Evolutionary conservation across 2,329 filamentous ascomycete species (phyloP).

Genomic region (Paecilomyces sp.): DNA sequence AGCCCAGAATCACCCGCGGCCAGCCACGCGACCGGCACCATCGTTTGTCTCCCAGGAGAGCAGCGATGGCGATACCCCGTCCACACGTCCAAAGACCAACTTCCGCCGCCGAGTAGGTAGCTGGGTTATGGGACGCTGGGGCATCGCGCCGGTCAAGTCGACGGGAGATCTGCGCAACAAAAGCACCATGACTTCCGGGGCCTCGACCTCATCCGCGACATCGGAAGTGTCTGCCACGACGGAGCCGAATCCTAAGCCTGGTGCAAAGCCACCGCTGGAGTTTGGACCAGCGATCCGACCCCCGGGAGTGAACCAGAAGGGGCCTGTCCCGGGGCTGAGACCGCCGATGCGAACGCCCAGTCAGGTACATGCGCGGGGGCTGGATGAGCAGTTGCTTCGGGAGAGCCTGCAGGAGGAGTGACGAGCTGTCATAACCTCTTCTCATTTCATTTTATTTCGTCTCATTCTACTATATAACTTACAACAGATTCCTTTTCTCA

Average conservation of each 20-base stretch:
- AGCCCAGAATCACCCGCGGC: conserved; percentile 15
- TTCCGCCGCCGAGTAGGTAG: conserved; percentile 54
- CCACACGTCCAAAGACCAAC: conserved; percentile 19
- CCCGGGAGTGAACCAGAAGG: conserved; percentile 72
- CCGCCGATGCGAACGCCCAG: conserved; percentile 48
- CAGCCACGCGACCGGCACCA: conserved; percentile 16
- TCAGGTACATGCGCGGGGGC: conserved; percentile 49
- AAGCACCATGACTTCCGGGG: conserved; percentile 1
- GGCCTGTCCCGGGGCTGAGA: conserved; percentile 65
- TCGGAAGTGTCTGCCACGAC: conserved; percentile 12
- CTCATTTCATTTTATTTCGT: conserved; percentile 1
- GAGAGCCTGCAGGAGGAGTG: conserved; percentile 49
- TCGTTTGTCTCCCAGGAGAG: conserved; percentile 11
- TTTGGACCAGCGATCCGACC: conserved; percentile 42
- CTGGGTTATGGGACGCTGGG: conserved; percentile 61
- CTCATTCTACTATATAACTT: not conserved
- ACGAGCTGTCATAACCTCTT: conserved; percentile 1
- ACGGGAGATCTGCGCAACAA: conserved; percentile 5
- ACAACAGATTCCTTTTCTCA: not conserved
- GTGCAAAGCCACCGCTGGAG: conserved; percentile 47
- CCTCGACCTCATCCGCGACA: conserved; percentile 9
- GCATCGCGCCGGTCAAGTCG: conserved; percentile 38
- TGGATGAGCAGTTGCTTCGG: conserved; percentile 55
- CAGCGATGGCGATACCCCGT: conserved; percentile 13
- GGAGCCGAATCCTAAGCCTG: not conserved